These are phyloP conservation scores for Fusarium cicatricum DNA, from an alignment of 2,329 filamentous ascomycete genomes.

Conservation along the genomic window DNA sequence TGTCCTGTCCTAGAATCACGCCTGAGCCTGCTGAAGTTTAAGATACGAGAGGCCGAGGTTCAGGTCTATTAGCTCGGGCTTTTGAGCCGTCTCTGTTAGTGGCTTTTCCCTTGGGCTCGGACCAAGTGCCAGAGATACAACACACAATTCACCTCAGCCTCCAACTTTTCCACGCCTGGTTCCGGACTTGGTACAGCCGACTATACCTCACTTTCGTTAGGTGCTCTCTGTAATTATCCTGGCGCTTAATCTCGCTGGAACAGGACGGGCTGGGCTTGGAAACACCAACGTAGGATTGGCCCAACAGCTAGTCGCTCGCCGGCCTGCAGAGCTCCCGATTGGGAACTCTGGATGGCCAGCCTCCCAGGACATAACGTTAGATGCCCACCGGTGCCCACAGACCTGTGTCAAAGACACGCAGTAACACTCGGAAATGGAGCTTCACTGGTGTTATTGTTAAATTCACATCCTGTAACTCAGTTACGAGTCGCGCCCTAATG, in stretches of 20 bases:
- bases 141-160: constrained; percentile 8
- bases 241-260: constrained; percentile 39
- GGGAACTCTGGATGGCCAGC: constrained; percentile 29
- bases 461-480: constrained; percentile 15
- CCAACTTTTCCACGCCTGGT: constrained; percentile 19
- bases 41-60: constrained; percentile 30
- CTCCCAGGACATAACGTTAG: constrained; percentile 15
- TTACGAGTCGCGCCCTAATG: constrained; percentile 14
- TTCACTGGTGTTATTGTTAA: constrained; percentile 17
- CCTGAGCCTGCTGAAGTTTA: constrained; percentile 22
- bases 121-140: constrained; percentile 19
- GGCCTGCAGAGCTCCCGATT: constrained; percentile 40
- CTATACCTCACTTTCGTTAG: not conserved
- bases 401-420: constrained; percentile 24
- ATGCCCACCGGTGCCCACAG: constrained; percentile 16
- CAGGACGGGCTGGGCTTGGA: constrained; percentile 31
- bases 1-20: not conserved
- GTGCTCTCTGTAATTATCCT: constrained; percentile 18
- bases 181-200: constrained; percentile 13
- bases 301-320: constrained; percentile 32
- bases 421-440: constrained; percentile 26
- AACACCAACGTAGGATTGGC: constrained; percentile 39
- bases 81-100: constrained; percentile 15
- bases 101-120: constrained; percentile 5
- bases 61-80: constrained; percentile 26